Evolutionary conservation across 345 rosid species (phyloP).

Genomic region (Moringa oleifera): DNA sequence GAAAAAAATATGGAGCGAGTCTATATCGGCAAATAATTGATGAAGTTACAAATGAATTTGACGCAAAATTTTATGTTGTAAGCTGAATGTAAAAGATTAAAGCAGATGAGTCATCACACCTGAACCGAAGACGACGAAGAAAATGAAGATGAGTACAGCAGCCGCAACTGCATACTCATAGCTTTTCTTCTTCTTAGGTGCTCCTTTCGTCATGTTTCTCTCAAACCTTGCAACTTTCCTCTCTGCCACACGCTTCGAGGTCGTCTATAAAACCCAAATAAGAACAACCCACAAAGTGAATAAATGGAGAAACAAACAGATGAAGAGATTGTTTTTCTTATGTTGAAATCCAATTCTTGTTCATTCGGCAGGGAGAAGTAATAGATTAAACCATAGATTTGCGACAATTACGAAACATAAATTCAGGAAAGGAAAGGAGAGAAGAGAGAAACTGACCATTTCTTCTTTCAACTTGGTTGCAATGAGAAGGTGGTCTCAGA

Average conservation of each 20-base stretch:
- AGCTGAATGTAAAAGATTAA: too few relatives aligned
- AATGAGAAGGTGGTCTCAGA: background rate
- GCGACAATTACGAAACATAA: too few relatives aligned
- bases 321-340: background rate
- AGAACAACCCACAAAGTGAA: background rate
- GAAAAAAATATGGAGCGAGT: too few relatives aligned
- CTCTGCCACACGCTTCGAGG: constrained; percentile 28
- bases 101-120: too few relatives aligned
- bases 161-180: constrained; percentile 22
- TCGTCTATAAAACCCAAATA: constrained; percentile 15
- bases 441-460: background rate
- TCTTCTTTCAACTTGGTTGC: background rate
- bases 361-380: too few relatives aligned
- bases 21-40: too few relatives aligned
- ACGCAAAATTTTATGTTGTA: too few relatives aligned
- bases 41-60: too few relatives aligned
- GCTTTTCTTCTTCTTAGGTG: constrained; percentile 18
- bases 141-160: constrained; percentile 20
- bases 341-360: background rate
- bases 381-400: too few relatives aligned
- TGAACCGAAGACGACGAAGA: constrained; percentile 32
- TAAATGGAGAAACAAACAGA: too few relatives aligned
- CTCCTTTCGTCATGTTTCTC: constrained; percentile 22
- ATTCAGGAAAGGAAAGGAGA: background rate
- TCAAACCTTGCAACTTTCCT: constrained; percentile 30